Percentiles rank a stretch among this genome's conserved stretches.
These are phyloP conservation scores for Arthrobotrys pseudoclavata DNA, from an alignment of 2,329 filamentous ascomycete genomes.

Conservation along the genomic window DNA sequence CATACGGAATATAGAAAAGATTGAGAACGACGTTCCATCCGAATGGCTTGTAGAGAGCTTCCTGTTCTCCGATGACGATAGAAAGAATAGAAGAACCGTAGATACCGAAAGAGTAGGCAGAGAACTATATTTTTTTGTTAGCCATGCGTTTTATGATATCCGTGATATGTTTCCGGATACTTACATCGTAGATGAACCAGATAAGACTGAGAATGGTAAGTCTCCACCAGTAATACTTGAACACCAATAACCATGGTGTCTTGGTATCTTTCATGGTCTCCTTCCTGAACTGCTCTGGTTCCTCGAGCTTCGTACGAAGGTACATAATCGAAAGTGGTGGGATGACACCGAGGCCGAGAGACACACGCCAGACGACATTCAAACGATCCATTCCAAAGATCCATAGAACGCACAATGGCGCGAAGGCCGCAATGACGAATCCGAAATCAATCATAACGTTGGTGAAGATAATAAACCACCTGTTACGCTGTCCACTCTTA, in stretches of 20 bases:
- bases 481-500: slow-evolving; percentile 82
- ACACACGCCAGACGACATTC: slow-evolving; percentile 83
- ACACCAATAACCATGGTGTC: slow-evolving; percentile 72
- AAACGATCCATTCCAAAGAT: slow-evolving; percentile 75
- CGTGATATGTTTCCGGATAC: slow-evolving; percentile 60
- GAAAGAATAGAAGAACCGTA: slow-evolving; percentile 82
- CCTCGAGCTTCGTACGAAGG: slow-evolving; percentile 79
- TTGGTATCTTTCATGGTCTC: slow-evolving; percentile 74
- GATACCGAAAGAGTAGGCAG: slow-evolving; percentile 85
- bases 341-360: slow-evolving; percentile 82
- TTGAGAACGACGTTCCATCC: slow-evolving; percentile 93
- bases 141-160: not conserved
- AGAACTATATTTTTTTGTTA: slow-evolving; percentile 73
- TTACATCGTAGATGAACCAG: slow-evolving; percentile 85
- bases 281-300: slow-evolving; percentile 81
- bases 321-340: slow-evolving; percentile 80
- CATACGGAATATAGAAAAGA: slow-evolving; percentile 71
- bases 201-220: slow-evolving; percentile 79
- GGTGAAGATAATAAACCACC: slow-evolving; percentile 92
- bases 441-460: slow-evolving; percentile 89
- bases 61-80: slow-evolving; percentile 73
- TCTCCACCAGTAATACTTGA: slow-evolving; percentile 80
- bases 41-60: slow-evolving; percentile 79
- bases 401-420: slow-evolving; percentile 77
- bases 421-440: slow-evolving; percentile 83